Conservation (phyloP, 345 rosid species). For the Lepidium didymum region DNA sequence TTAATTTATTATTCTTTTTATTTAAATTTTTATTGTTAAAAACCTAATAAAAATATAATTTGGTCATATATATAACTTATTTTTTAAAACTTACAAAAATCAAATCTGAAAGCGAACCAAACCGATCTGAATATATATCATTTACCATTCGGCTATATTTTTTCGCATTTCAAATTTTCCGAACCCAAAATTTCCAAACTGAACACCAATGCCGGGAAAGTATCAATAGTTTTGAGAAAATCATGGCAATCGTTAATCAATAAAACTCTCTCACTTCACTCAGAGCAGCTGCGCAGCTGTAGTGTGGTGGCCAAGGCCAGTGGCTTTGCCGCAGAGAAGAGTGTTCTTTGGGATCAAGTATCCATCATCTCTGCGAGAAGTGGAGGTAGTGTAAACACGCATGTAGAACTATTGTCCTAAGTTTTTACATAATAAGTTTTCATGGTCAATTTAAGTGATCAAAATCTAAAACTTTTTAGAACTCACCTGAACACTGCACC, state of each 20-base stretch:
- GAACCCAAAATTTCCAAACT: too few species aligned
- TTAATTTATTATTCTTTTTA: too few species aligned
- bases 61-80: too few species aligned
- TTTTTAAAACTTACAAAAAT: too few species aligned
- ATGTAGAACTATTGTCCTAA: conserved; percentile 76
- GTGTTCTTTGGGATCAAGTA: background rate
- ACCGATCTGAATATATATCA: too few species aligned
- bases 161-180: too few species aligned
- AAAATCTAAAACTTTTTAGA: background rate
- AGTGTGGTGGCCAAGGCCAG: background rate
- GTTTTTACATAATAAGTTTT: background rate
- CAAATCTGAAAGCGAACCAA: too few species aligned
- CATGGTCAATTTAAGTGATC: background rate
- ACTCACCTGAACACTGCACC: conserved; percentile 58
- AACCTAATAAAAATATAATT: too few species aligned
- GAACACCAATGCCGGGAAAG: too few species aligned
- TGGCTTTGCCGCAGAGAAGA: conserved; percentile 61
- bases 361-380: background rate
- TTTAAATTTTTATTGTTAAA: too few species aligned
- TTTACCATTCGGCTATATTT: too few species aligned
- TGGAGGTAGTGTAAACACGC: conserved; percentile 35
- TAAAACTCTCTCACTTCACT: background rate
- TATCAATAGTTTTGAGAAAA: background rate
- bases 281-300: conserved; percentile 12
- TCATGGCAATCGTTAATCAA: background rate